Base-by-base conservation (phyloP, 2,329 filamentous ascomycete genomes). In the Talaromyces atroroseus region DNA sequence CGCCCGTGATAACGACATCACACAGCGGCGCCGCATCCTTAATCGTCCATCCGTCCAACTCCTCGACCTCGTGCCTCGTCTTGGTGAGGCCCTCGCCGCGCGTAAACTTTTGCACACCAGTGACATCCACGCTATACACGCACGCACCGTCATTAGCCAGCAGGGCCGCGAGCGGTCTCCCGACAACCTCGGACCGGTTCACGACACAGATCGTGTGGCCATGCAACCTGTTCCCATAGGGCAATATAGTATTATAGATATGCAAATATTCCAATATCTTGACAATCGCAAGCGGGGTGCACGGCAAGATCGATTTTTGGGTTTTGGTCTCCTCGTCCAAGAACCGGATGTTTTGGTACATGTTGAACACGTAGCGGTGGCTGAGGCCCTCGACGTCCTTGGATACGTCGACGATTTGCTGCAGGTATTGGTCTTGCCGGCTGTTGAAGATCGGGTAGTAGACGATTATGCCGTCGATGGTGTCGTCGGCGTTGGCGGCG, bases 331-430 rank as follows among this genome's bases (percentile, higher is more conserved):
- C 66, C 23, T 85, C 78, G 74, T 99, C 94, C 56, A 99, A 81
- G 78, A 92, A 97, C 62, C 94, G 90, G 66, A 95, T 84, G 77
- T 99, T 99, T 79, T 96, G 89, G 77, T 97, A 99, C 92, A 99
- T 96, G 82, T 99, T 99, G 83, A 92, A 92, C 68, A 97, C 88
- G 76, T 97, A 92, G 69, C 86, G 87, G 75, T 96, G 92, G 65
- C 88, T 90, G 58, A 99, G 84, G 36, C 94, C 94, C 74, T 99
- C 94, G 63, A 99, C 92, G 68, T 99, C 94, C 75, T 99, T 97
- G 72, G 82, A 77, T 45, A 96, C 82, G 56, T 90, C 86, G 56
- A 96, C 91, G 2, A 95, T 90, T 76, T 96, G 92, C 76, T 97
- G 92, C 63, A 99, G 85, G 73, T 97, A 97, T 72, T 89, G 88